Percentiles rank a stretch among this genome's conserved stretches.
Evolutionary conservation across 768 basidiomycete genomes (phyloP).

Genomic region (Suillus fuscotomentosus): DNA sequence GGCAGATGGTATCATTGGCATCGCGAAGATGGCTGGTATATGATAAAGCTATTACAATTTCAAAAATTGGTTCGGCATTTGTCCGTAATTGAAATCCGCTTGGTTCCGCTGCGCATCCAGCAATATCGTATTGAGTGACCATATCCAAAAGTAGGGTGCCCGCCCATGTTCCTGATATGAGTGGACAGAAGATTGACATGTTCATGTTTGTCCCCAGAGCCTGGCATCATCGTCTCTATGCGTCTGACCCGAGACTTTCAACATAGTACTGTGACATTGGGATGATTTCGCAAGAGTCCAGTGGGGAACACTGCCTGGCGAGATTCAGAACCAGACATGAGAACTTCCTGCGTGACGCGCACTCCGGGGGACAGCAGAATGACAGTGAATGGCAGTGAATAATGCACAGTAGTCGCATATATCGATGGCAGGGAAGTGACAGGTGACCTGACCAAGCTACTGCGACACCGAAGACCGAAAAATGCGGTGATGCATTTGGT

Average conservation of each 20-base stretch:
- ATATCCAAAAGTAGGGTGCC: not conserved
- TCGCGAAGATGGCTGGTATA: too few relatives aligned
- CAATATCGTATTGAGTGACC: not conserved
- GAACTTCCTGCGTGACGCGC: not conserved
- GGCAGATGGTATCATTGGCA: too few relatives aligned
- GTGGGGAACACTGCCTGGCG: not conserved
- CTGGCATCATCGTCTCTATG: not conserved
- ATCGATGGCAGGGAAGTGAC: too few relatives aligned
- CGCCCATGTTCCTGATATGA: not conserved
- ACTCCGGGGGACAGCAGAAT: not conserved
- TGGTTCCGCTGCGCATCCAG: not conserved
- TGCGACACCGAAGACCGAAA: not conserved
- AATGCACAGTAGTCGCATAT: not conserved
- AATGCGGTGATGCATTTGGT: not conserved
- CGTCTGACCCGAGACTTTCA: not conserved
- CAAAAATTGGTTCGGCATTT: not conserved
- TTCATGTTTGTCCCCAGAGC: not conserved
- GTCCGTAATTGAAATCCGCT: not conserved
- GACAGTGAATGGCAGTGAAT: not conserved
- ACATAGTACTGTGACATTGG: not conserved
- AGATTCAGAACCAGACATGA: not conserved
- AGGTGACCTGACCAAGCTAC: not conserved
- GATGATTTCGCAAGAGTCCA: not conserved
- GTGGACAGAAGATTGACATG: not conserved
- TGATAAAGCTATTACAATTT: too few relatives aligned